Conservation (phyloP, 140 eudicot genomes). For the Anethum foeniculum region DNA sequence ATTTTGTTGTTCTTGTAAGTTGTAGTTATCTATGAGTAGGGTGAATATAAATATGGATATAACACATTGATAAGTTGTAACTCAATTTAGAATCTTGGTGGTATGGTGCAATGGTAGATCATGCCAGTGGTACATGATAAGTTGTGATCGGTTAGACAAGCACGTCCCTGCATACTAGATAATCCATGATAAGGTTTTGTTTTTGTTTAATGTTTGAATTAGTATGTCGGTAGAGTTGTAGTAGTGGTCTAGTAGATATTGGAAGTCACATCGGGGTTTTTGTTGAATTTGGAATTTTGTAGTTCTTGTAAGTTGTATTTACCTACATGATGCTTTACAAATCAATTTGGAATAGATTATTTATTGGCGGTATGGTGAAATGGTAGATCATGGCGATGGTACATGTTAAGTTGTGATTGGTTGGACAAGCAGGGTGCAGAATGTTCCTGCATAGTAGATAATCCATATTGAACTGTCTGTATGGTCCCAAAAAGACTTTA, state of each 20-base stretch:
- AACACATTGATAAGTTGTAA: too few relatives aligned
- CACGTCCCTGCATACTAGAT: not conserved
- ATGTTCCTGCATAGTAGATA: not conserved
- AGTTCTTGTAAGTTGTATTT: not conserved
- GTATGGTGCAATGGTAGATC: not conserved
- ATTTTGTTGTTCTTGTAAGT: slow-evolving; percentile 3
- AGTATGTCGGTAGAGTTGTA: too few relatives aligned
- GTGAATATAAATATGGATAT: not conserved
- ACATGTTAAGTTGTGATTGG: not conserved
- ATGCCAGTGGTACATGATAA: not conserved
- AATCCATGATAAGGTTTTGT: not conserved
- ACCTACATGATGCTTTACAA: not conserved
- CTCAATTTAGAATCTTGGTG: not conserved
- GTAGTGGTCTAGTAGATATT: not conserved
- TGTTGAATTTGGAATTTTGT: not conserved
- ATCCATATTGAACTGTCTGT: not conserved
- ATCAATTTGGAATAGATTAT: not conserved
- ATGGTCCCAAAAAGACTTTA: not conserved
- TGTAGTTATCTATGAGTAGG: not conserved
- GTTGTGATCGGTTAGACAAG: not conserved
- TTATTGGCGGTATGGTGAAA: not conserved
- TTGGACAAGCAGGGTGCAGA: not conserved
- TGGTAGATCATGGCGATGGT: not conserved
- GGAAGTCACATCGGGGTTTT: not conserved
- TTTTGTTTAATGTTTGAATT: not conserved